These are phyloP conservation scores for Chaetomium cochliodes DNA, from an alignment of 495 filamentous ascomycete genomes.

Conservation along the genomic window DNA sequence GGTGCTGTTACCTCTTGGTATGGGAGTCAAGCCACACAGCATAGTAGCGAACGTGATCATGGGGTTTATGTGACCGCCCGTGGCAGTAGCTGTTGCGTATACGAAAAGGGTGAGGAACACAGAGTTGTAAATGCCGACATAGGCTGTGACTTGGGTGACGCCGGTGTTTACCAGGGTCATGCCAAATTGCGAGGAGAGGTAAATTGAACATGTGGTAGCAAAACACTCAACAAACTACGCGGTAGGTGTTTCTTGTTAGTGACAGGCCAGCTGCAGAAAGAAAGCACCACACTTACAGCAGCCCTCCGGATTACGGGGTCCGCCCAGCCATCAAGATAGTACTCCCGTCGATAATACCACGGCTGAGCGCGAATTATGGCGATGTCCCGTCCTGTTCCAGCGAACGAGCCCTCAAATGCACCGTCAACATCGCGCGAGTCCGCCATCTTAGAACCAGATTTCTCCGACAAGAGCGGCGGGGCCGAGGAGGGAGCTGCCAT, in stretches of 20 bases:
- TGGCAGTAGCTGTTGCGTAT: conserved; percentile 50
- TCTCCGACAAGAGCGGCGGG: background rate
- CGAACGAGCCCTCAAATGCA: conserved; percentile 28
- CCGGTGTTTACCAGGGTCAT: conserved; percentile 34
- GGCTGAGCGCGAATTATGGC: conserved; percentile 9
- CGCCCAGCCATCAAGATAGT: conserved; percentile 29
- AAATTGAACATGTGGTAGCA: conserved; percentile 28
- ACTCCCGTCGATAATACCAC: conserved; percentile 23
- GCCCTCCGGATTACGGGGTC: conserved; percentile 25
- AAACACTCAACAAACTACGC: conserved; percentile 37
- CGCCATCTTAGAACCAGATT: no score
- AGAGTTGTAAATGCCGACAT: conserved; percentile 47
- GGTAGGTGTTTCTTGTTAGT: background rate
- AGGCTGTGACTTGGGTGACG: conserved; percentile 31
- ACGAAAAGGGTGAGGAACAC: conserved; percentile 52
- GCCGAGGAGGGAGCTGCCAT: background rate
- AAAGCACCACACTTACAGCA: conserved; percentile 2
- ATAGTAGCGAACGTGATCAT: conserved; percentile 54
- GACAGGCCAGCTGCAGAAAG: background rate
- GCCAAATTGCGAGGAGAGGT: conserved; percentile 34
- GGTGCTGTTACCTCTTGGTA: conserved; percentile 38
- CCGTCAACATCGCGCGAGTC: conserved; percentile 14
- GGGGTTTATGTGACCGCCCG: conserved; percentile 55
- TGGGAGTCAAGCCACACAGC: conserved; percentile 49
- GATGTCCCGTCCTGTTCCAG: conserved; percentile 14